Conservation (phyloP, 2,329 filamentous ascomycete species). For the Microcyclosporella mali region DNA sequence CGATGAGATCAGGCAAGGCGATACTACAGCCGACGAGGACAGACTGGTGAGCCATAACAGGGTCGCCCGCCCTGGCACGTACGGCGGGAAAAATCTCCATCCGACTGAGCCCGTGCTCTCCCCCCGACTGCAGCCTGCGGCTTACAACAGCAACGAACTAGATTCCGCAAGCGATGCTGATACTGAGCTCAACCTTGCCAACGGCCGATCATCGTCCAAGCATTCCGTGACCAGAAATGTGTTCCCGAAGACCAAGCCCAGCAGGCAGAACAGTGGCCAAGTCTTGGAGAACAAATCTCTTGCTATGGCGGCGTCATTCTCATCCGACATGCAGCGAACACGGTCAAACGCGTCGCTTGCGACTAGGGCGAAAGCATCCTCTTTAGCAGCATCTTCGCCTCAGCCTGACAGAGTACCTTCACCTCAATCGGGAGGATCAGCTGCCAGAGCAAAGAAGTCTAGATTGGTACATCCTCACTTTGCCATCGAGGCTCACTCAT, state of each 20-base stretch:
- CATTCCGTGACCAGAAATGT: slow-evolving; percentile 22
- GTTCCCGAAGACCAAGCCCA: slow-evolving; percentile 29
- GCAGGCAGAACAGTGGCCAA: slow-evolving; percentile 35
- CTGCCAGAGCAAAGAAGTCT: slow-evolving; percentile 9
- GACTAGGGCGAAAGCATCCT: slow-evolving; percentile 15
- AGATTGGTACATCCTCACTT: slow-evolving; percentile 36
- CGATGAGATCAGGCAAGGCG: slow-evolving; percentile 82
- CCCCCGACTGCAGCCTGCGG: slow-evolving; percentile 30
- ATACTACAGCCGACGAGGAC: slow-evolving; percentile 80
- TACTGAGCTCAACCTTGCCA: slow-evolving; percentile 30
- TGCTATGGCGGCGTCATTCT: slow-evolving; percentile 28
- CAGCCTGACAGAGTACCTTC: slow-evolving; percentile 26
- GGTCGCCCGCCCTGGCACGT: slow-evolving; percentile 45
- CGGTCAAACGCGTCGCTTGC: slow-evolving; percentile 23
- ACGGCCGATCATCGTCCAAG: slow-evolving; percentile 29
- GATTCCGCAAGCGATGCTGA: slow-evolving; percentile 31
- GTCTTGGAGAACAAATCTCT: slow-evolving; percentile 29
- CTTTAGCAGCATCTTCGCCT: slow-evolving; percentile 24
- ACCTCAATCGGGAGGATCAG: slow-evolving; percentile 25
- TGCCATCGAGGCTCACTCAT: slow-evolving; percentile 48
- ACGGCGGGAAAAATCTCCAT: slow-evolving; percentile 78
- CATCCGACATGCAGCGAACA: slow-evolving; percentile 23
- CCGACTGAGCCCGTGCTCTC: slow-evolving; percentile 88
- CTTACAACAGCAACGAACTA: slow-evolving; percentile 23
- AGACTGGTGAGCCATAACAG: slow-evolving; percentile 89